Evolutionary conservation across 257 asterid species (phyloP), one percentile per base, ranked within the genome.

Genomic region (Petrea volubilis): DNA sequence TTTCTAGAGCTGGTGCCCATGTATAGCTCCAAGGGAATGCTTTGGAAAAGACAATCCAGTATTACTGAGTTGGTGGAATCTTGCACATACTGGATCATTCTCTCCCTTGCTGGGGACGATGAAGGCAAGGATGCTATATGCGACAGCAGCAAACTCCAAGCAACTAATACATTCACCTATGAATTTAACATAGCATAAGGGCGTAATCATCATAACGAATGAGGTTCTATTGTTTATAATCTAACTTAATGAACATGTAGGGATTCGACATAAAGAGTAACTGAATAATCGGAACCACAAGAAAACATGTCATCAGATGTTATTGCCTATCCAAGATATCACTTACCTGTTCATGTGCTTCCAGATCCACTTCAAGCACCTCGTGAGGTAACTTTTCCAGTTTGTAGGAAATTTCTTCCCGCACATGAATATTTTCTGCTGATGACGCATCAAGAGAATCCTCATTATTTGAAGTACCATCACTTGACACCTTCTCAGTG

Each of bases 81-180:
- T 81, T 90, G 97, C 60, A 95, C 87, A 75, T 88, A 90, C 64
- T 92, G 99, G 76, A 92, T 81, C 78, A 89, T 71, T 77, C 77
- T 90, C 81, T 95, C 96, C 82, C 97, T 85, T 75, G 60, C 76
- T 27, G 88, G 80, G 55, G 98, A 87, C 68, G 99, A 87, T 11
- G 96, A 74, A 62, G 98, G 96, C 79, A 95, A 86, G 64, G 97
- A 90, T 52, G 72, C 80, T 44, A 92, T 72, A 81, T 83, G 88
- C 15, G 97, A 84, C 67, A 95, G 90, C 73, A 95, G 80, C 79
- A 95, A 87, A 84, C 91, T 81, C 98, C 99, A 95, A 64, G 97
- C 89, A 78, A 92, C 81, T 59, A 88, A 79, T 44, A 86, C 76
- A 74, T 88, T 85, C 71, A 95, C 96, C 99, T 95, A 87, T 23